Conservation (phyloP, 495 filamentous ascomycete species). For the Oidiodendron maius region DNA sequence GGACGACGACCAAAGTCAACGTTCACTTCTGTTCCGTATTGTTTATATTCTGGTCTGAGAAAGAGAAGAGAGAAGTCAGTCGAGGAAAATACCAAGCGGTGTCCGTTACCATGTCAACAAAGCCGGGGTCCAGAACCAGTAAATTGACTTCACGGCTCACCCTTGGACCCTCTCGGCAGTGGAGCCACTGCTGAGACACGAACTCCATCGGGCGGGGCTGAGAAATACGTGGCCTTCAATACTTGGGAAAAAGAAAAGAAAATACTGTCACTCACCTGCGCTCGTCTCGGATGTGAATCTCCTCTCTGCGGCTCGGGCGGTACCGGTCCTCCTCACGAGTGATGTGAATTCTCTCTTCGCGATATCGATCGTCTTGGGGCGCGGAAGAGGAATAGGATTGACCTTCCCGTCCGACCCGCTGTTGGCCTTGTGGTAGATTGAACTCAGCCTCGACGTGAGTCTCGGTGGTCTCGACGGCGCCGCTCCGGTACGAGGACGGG, state of each 20-base stretch:
- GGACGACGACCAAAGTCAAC: conserved; percentile 26
- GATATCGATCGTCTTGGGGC: conserved; percentile 61
- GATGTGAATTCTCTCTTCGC: conserved; percentile 77
- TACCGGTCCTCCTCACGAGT: conserved; percentile 61
- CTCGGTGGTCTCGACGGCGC: conserved; percentile 69
- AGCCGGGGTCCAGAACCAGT: conserved; percentile 24
- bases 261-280: conserved; percentile 30
- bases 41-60: conserved; percentile 38
- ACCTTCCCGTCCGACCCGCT: conserved; percentile 80
- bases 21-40: conserved; percentile 26
- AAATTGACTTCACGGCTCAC: conserved; percentile 17
- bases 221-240: not conserved
- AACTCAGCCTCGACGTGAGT: conserved; percentile 78
- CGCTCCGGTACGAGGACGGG: conserved; percentile 94
- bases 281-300: conserved; percentile 46
- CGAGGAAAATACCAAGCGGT: conserved; percentile 14
- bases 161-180: conserved; percentile 12
- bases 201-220: conserved; percentile 1
- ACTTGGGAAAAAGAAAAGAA: conserved; percentile 3
- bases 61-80: conserved; percentile 25
- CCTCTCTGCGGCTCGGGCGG: conserved; percentile 54
- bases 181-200: conserved; percentile 12
- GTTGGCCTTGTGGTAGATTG: conserved; percentile 63
- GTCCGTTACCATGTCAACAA: conserved; percentile 26
- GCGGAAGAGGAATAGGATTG: conserved; percentile 52